Percentiles rank a stretch among this genome's conserved stretches.
Conservation (phyloP, 768 basidiomycete species). For the Trametes cingulata region DNA sequence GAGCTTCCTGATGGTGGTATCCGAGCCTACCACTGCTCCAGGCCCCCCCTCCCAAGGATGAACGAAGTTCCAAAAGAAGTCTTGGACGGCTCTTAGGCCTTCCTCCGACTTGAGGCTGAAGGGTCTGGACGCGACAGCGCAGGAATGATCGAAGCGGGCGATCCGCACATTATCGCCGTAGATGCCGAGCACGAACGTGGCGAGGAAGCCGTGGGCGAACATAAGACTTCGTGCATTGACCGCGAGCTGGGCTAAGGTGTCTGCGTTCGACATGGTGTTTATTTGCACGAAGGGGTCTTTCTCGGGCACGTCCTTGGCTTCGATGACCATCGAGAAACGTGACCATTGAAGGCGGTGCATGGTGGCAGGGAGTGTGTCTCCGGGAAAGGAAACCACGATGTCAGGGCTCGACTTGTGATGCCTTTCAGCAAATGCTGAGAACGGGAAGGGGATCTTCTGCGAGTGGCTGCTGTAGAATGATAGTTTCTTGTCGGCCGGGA, state of each 20-base stretch:
- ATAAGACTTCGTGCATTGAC: conserved; percentile 2
- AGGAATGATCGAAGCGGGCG: conserved; percentile 16
- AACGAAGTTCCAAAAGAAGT: conserved; percentile 19
- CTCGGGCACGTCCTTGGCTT: not conserved
- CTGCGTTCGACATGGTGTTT: not conserved
- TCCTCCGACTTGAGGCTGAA: not conserved
- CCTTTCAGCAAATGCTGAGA: conserved; percentile 1
- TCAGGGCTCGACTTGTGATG: not conserved
- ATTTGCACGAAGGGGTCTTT: not conserved
- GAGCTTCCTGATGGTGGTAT: conserved; percentile 1
- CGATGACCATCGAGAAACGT: conserved; percentile 5
- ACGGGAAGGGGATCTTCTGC: conserved; percentile 6
- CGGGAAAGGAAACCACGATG: conserved; percentile 2
- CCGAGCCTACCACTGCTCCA: conserved; percentile 1
- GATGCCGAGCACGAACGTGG: conserved; percentile 8
- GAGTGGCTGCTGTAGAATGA: conserved; percentile 7
- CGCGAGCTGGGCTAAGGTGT: not conserved
- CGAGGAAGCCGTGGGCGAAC: conserved; percentile 5
- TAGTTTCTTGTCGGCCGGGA: not conserved
- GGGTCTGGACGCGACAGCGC: conserved; percentile 6
- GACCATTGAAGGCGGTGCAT: not conserved
- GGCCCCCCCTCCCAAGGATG: conserved; percentile 4
- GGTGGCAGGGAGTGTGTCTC: not conserved
- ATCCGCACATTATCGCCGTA: conserved; percentile 8
- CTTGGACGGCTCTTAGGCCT: not conserved